These are phyloP conservation scores for Leccinum arenicola DNA, from an alignment of 768 basidiomycete genomes.

Conservation along the genomic window DNA sequence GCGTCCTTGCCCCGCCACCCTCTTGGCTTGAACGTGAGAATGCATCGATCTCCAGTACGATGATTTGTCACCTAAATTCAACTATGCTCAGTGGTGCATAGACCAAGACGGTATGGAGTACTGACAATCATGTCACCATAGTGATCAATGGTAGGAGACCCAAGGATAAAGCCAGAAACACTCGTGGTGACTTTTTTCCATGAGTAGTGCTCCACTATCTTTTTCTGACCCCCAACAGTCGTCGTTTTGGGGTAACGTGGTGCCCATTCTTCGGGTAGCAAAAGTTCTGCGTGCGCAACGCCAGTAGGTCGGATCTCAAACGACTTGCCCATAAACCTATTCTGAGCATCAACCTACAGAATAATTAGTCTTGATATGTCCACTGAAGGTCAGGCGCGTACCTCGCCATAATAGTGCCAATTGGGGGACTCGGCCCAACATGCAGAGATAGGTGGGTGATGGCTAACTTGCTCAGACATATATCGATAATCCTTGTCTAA, in stretches of 20 bases:
- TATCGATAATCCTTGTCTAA: conserved; percentile 89
- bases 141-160: conserved; percentile 84
- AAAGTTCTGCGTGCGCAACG: conserved; percentile 83
- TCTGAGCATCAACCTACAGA: conserved; percentile 86
- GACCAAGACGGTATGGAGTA: conserved; percentile 16
- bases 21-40: conserved; percentile 92
- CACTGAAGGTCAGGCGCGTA: conserved; percentile 19
- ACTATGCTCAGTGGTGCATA: conserved; percentile 1
- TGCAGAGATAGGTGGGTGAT: conserved; percentile 95
- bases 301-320: conserved; percentile 97
- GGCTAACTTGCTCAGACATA: conserved; percentile 94
- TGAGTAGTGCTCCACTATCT: conserved; percentile 85
- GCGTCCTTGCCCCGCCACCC: conserved; percentile 93
- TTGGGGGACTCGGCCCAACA: conserved; percentile 89
- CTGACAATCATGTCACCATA: conserved; percentile 92
- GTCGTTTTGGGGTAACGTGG: conserved; percentile 59
- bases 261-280: conserved; percentile 66
- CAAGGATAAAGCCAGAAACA: conserved; percentile 91
- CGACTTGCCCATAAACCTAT: conserved; percentile 93
- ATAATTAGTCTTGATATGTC: not conserved
- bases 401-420: conserved; percentile 92
- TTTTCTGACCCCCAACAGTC: conserved; percentile 40
- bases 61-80: conserved; percentile 70
- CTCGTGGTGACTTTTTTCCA: conserved; percentile 96
- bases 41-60: conserved; percentile 81